Conservation (phyloP, 2,329 filamentous ascomycete species). For the Aspergillus aculeatus region DNA sequence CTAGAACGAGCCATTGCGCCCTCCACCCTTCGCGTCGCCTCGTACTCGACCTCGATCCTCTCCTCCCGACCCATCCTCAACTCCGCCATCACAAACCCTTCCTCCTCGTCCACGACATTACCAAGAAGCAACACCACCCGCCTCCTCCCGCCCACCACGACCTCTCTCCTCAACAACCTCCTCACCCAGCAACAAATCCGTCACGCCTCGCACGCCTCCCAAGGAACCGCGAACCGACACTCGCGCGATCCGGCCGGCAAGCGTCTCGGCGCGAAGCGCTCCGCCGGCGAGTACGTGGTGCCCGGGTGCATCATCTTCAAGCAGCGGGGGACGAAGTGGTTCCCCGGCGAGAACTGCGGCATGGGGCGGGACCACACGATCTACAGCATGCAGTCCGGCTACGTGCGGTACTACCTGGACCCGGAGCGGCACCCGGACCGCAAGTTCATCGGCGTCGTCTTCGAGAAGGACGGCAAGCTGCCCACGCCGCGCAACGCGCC, state of each 20-base stretch:
- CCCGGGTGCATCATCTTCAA: constrained; percentile 98
- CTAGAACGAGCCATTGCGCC: constrained; percentile 38
- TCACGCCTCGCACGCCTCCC: constrained; percentile 63
- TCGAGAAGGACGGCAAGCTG: constrained; percentile 76
- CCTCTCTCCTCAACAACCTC: constrained; percentile 18
- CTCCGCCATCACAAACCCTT: constrained; percentile 11
- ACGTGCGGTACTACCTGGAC: constrained; percentile 96
- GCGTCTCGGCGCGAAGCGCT: constrained; percentile 91
- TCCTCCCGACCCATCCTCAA: constrained; percentile 27
- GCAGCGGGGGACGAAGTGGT: constrained; percentile 92
- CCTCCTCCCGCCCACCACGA: constrained; percentile 38
- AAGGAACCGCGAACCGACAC: constrained; percentile 65
- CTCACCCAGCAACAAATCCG: constrained; percentile 43
- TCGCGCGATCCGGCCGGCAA: constrained; percentile 72
- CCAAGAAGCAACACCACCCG: constrained; percentile 26
- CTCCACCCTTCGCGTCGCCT: constrained; percentile 24
- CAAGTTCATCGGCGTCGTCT: constrained; percentile 92
- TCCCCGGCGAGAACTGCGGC: constrained; percentile 88
- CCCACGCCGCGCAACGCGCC: constrained; percentile 74
- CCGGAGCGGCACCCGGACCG: constrained; percentile 76
- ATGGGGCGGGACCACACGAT: constrained; percentile 98
- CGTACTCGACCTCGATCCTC: constrained; percentile 27
- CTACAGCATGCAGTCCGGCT: constrained; percentile 78
- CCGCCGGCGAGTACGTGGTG: constrained; percentile 88
- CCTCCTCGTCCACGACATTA: constrained; percentile 23